Conservation (phyloP, 73 alveolate genomes). For the Paraurostyla sp. region DNA sequence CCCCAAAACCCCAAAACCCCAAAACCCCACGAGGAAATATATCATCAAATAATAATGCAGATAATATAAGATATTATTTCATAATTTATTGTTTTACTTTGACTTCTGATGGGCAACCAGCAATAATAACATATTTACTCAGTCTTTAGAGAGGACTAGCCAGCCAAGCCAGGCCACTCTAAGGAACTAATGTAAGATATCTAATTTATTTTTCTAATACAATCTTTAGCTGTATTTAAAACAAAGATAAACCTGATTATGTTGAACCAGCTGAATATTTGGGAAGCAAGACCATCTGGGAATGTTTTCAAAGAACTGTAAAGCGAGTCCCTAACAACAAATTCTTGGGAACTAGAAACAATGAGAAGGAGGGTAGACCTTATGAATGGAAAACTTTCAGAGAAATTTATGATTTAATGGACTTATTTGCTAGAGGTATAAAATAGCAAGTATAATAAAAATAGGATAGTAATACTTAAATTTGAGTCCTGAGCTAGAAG, state of each 20-base stretch:
- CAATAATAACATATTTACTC: conserved; percentile 12
- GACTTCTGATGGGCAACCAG: conserved; percentile 13
- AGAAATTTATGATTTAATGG: conserved; percentile 60
- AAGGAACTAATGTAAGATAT: conserved; percentile 33
- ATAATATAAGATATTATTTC: no score
- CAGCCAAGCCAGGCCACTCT: conserved; percentile 41
- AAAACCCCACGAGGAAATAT: no score
- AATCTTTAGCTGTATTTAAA: neutral
- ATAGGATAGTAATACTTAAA: conserved; percentile 5
- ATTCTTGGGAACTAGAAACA: conserved; percentile 42
- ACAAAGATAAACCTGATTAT: conserved; percentile 37
- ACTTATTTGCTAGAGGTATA: conserved; percentile 59
- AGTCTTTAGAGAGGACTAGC: conserved; percentile 34
- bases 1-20: no score
- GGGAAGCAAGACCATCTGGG: conserved; percentile 47
- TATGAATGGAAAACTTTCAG: conserved; percentile 80
- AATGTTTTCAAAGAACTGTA: neutral
- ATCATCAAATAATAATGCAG: no score
- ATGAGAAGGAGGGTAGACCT: conserved; percentile 35
- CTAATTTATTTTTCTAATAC: neutral
- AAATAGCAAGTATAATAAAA: neutral
- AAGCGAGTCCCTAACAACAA: neutral
- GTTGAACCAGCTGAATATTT: neutral
- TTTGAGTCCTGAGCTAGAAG: neutral
- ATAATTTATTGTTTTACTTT: no score